These are phyloP conservation scores for Penstemon davidsonii DNA, from an alignment of 257 asterid genomes.

Conservation along the genomic window DNA sequence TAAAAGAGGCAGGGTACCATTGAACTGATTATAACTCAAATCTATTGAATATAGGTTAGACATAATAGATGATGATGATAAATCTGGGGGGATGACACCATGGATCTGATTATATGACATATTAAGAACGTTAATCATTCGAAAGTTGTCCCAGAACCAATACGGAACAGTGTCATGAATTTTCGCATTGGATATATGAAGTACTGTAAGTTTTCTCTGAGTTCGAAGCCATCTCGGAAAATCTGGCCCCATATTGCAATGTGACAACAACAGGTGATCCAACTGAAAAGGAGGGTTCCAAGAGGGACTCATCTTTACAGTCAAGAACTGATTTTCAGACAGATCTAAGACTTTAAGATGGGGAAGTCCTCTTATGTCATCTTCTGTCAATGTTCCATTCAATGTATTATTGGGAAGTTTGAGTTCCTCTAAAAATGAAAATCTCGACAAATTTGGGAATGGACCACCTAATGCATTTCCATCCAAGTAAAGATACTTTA, in stretches of 20 bases:
- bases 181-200: constrained; percentile 24
- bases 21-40: constrained; percentile 28
- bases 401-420: constrained; percentile 14
- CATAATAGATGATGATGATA: background rate
- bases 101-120: constrained; percentile 26
- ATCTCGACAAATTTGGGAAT: constrained; percentile 25
- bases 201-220: constrained; percentile 8
- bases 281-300: constrained; percentile 35
- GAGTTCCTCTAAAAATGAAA: constrained; percentile 6
- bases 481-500: too few relatives aligned
- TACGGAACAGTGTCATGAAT: constrained; percentile 26
- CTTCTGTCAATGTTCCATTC: constrained; percentile 15
- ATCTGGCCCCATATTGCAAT: constrained; percentile 28
- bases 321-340: constrained; percentile 16
- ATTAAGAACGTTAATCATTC: background rate
- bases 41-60: background rate
- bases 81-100: constrained; percentile 24
- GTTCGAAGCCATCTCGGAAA: constrained; percentile 37
- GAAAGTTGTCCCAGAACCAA: constrained; percentile 33
- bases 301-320: constrained; percentile 20
- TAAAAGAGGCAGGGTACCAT: constrained; percentile 26
- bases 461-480: constrained; percentile 18
- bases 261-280: background rate
- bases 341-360: constrained; percentile 18
- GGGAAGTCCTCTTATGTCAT: constrained; percentile 5